Percentiles rank a stretch among this genome's conserved stretches.
Evolutionary conservation across 2,329 filamentous ascomycete genomes (phyloP).

Genomic region (Hymenotorrendiella dingleyae): DNA sequence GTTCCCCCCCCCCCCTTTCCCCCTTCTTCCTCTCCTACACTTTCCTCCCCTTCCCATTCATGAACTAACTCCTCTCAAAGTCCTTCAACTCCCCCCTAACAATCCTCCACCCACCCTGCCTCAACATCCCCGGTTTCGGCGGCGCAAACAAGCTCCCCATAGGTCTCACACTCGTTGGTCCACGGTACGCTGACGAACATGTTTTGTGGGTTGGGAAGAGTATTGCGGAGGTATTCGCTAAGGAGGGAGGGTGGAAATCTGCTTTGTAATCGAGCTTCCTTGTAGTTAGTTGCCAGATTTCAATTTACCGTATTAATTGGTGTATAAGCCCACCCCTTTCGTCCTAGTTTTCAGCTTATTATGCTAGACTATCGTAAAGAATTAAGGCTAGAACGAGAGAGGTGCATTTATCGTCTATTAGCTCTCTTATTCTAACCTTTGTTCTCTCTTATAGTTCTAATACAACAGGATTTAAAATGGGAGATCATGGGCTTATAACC

Average conservation of each 20-base stretch:
- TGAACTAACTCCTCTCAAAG: slow-evolving; percentile 9
- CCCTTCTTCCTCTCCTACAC: neutral
- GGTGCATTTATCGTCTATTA: too few relatives aligned
- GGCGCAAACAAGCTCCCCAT: slow-evolving; percentile 53
- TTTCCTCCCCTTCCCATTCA: neutral
- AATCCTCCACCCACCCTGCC: slow-evolving; percentile 51
- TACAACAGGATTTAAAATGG: too few relatives aligned
- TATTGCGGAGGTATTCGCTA: slow-evolving; percentile 36
- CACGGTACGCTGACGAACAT: slow-evolving; percentile 39
- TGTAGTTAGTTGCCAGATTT: too few relatives aligned
- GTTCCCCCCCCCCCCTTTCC: slow-evolving; percentile 17
- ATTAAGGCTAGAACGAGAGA: too few relatives aligned
- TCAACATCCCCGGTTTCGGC: slow-evolving; percentile 59
- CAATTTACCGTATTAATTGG: too few relatives aligned
- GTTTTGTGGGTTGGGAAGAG: slow-evolving; percentile 37
- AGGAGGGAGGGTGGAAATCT: slow-evolving; percentile 32
- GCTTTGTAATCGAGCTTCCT: too few relatives aligned
- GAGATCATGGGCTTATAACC: too few relatives aligned
- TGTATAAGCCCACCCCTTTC: too few relatives aligned
- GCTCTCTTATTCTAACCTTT: too few relatives aligned
- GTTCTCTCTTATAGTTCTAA: too few relatives aligned
- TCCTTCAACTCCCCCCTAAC: slow-evolving; percentile 29
- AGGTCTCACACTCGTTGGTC: slow-evolving; percentile 47
- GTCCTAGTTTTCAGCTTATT: too few relatives aligned
- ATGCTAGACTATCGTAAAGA: too few relatives aligned